Base-by-base conservation (phyloP, 345 rosid species). In the Triadica sebifera region DNA sequence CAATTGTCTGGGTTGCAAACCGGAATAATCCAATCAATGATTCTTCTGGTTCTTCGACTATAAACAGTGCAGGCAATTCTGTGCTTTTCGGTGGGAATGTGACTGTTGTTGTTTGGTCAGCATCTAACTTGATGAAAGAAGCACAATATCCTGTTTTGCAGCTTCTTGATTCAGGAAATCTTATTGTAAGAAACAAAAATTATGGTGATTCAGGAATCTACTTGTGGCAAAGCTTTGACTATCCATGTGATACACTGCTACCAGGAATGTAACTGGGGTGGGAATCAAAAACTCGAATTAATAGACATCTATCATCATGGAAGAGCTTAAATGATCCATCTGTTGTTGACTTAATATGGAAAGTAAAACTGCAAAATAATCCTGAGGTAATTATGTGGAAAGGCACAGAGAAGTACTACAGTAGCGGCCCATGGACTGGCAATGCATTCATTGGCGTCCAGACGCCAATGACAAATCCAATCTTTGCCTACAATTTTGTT, bases 381-480 rank as follows among this genome's bases (percentile, higher is more conserved):
- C 72, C 77, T 43, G 77, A 74, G 45, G 2, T 2, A 10, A 24
- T 52, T 12, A 11, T 6, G 58, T 74, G 72, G 77, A 65, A 55
- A 20, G 77, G 72, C 11, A 55, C 77, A 0, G n/a, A 46, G 0
- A 74, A 34, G 17, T 15, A 1, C 22, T 45, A 16, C 65, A 56
- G 77, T 4, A 17, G 43, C 2, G 77, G 66, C 2, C 72, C 77
- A 22, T 74, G 77, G 77, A 66, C 66, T 56, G 72, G 77, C 4
- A 15, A 65, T 34, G 46, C 53, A 22, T 66, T 39, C 17, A 74
- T 65, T 43, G 53, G 71, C 4, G 57, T 47, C 0, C 55, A 65
- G 4, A 46, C 29, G 43, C 29, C 66, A 19, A 66, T 12, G 72
- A n/a, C 70, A 12, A 66, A 55, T 12, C 38, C 49, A 13, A 7